Base-by-base conservation (phyloP, 2,329 filamentous ascomycete genomes). In the Penicillium sp. region DNA sequence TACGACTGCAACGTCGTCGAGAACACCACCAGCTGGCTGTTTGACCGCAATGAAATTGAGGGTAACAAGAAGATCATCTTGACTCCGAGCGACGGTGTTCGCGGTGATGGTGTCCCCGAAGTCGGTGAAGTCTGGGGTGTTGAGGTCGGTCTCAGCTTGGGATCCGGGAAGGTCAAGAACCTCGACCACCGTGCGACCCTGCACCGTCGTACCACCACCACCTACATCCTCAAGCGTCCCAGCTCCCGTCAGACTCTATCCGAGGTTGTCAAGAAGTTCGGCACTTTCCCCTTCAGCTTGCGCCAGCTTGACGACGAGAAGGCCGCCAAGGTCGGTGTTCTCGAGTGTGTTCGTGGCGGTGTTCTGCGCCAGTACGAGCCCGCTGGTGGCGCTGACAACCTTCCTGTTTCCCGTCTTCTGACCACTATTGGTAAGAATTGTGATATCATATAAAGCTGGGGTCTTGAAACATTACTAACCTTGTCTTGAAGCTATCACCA, bases 11-110 rank as follows among this genome's bases (percentile, higher is more conserved):
- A 84, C 67, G 74, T 97, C 17, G 88, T 98, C 41, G 93, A 98
- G 79, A 94, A 90, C 78, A 98, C 93, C 50, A 98, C 93, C 29
- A 94, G 87, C 62, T 98, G 93, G 90, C 73, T 88, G 46, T 97
- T 98, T 66, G 89, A 88, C 63, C 86, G 87, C 67, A 95, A 97
- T 71, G 93, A 98, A 71, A 97, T 98, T 51, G 93, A 98, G 75
- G 86, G 87, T 59, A 83, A 85, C 77, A 96, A 96, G 83, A 97
- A 96, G 81, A 95, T 98, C 62, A 93, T 98, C 54, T 76, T 98
- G 42, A 79, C 88, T 25, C 69, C 69, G 16, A 86, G 89, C 21
- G 80, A 96, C 60, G 87, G 87, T 52, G 82, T 86, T 63, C 94
- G 89, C 75, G 91, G 91, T 41, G 93, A 98, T 47, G 93, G 93